These are phyloP conservation scores for Trypanosoma avium DNA, from an alignment of 208 protist genomes.

Conservation along the genomic window DNA sequence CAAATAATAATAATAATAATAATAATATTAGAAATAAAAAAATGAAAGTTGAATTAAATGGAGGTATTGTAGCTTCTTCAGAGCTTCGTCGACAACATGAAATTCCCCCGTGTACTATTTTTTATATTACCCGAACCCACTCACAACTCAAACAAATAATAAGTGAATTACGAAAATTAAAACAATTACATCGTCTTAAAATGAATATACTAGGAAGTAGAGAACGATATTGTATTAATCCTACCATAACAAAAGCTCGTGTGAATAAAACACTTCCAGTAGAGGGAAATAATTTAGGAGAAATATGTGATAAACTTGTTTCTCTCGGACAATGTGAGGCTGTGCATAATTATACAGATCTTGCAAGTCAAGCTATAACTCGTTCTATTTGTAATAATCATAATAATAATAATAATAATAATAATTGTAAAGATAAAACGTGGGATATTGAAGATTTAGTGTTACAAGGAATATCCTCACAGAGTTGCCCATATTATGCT, in stretches of 20 bases:
- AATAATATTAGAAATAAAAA: too few species aligned
- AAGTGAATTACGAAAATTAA: conserved; percentile 89
- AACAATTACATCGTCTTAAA: conserved; percentile 52
- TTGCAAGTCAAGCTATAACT: conserved; percentile 54
- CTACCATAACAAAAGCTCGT: conserved; percentile 43
- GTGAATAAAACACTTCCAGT: conserved; percentile 52
- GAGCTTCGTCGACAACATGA: conserved; percentile 57
- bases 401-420: too few species aligned
- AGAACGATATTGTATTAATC: conserved; percentile 95
- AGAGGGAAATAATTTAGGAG: conserved; percentile 80
- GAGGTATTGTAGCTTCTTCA: conserved; percentile 50
- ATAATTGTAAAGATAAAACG: conserved; percentile 30
- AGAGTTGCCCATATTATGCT: conserved; percentile 95
- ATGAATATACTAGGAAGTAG: conserved; percentile 94
- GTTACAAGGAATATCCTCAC: conserved; percentile 46
- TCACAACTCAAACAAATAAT: conserved; percentile 95
- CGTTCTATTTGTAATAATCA: conserved; percentile 31
- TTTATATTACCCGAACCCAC: conserved; percentile 96
- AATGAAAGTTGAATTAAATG: too few species aligned
- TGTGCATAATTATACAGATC: conserved; percentile 51
- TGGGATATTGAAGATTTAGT: conserved; percentile 95
- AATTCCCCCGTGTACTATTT: conserved; percentile 77
- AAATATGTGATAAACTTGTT: conserved; percentile 82
- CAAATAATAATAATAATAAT: too few species aligned
- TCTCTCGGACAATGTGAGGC: conserved; percentile 65